Conservation (phyloP, 495 filamentous ascomycete species). For the Viridothelium virens region DNA sequence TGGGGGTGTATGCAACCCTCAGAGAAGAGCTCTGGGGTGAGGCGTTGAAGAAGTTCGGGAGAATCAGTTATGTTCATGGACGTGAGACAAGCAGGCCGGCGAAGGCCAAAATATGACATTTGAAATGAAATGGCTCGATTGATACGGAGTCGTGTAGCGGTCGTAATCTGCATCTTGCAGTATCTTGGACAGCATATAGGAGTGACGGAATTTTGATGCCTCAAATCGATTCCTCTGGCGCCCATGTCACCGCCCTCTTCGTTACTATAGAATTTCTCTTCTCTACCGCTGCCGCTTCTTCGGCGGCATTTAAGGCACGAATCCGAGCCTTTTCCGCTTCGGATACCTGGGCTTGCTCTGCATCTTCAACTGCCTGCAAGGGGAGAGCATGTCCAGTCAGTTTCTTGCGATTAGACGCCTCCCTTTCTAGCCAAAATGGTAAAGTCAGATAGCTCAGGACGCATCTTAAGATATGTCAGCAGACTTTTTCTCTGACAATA, state of each 20-base stretch:
- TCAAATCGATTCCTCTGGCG: too few relatives aligned
- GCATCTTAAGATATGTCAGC: slow-evolving; percentile 3
- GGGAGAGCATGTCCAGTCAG: slow-evolving; percentile 18
- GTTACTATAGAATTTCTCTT: neutral
- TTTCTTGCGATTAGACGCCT: slow-evolving; percentile 13
- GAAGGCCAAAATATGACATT: slow-evolving; percentile 33
- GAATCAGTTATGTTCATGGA: slow-evolving; percentile 46
- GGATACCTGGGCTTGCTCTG: slow-evolving; percentile 13
- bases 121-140: neutral
- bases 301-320: neutral
- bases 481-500: neutral
- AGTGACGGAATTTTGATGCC: too few relatives aligned
- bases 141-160: too few relatives aligned
- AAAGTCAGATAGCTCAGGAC: slow-evolving; percentile 11
- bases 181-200: too few relatives aligned
- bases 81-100: slow-evolving; percentile 28
- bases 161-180: too few relatives aligned
- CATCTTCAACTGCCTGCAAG: slow-evolving; percentile 12
- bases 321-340: slow-evolving; percentile 15
- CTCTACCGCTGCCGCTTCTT: slow-evolving; percentile 4
- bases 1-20: slow-evolving; percentile 43
- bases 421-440: slow-evolving; percentile 5
- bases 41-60: slow-evolving; percentile 40
- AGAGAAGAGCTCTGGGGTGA: slow-evolving; percentile 47
- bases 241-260: neutral